phyloP scores from a whole-genome alignment of 257 asterid genomes.

The Rehmannia glutinosa region DNA sequence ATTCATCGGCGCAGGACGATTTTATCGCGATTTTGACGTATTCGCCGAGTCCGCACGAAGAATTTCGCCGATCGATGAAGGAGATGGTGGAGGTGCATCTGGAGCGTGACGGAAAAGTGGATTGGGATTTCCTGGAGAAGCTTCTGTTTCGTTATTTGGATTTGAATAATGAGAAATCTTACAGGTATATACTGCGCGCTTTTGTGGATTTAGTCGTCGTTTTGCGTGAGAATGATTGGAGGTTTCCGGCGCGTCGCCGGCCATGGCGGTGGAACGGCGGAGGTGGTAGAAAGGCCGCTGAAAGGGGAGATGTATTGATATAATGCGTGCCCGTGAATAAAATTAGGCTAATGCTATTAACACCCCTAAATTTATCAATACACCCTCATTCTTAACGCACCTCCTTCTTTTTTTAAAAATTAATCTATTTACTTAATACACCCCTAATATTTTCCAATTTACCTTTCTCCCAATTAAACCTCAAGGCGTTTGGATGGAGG shows the following conservation, averaged over 20 bases:
- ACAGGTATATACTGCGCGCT: conserved; percentile 44
- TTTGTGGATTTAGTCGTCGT: conserved; percentile 52
- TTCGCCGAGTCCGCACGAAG: conserved; percentile 35
- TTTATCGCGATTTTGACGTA: conserved; percentile 29
- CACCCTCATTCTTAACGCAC: no score
- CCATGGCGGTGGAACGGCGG: conserved; percentile 14
- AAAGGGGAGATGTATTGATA: no score
- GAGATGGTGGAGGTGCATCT: conserved; percentile 44
- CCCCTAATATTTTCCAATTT: no score
- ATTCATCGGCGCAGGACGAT: not conserved
- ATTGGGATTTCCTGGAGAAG: conserved; percentile 80
- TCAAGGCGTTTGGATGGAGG: no score
- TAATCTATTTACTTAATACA: no score
- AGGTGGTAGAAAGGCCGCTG: conserved; percentile 1
- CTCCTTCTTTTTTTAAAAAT: no score
- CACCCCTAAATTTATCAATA: no score
- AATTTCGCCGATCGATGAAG: conserved; percentile 48
- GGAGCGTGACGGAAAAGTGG: conserved; percentile 39
- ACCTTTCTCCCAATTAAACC: no score
- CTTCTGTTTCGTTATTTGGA: conserved; percentile 58
- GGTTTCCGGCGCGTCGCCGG: conserved; percentile 21
- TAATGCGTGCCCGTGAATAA: no score
- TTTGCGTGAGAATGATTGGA: conserved; percentile 33
- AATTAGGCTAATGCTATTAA: no score
- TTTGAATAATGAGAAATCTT: conserved; percentile 51